These are phyloP conservation scores for Metarhizium robertsii DNA, from an alignment of 2,329 filamentous ascomycete genomes.

Conservation along the genomic window DNA sequence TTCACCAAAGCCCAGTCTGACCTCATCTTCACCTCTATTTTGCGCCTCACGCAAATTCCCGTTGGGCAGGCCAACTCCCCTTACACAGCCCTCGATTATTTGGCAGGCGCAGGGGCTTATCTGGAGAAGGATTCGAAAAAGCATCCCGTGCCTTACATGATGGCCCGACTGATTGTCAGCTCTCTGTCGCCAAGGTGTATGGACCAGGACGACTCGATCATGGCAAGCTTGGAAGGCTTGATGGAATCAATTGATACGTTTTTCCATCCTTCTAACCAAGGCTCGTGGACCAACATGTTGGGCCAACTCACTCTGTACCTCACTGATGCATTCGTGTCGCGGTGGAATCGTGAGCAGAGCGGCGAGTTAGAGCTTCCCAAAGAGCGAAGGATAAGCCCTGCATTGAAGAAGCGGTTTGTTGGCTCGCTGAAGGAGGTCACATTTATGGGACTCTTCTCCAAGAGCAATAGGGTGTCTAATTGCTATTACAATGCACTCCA, in stretches of 20 bases:
- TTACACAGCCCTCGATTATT: constrained; percentile 77
- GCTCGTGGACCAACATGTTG: constrained; percentile 80
- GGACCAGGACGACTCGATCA: constrained; percentile 65
- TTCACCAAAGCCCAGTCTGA: constrained; percentile 89
- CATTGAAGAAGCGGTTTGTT: constrained; percentile 84
- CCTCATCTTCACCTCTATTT: constrained; percentile 82
- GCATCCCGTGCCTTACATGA: constrained; percentile 83
- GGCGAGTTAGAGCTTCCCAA: constrained; percentile 81
- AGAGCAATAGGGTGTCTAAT: constrained; percentile 84
- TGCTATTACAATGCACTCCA: constrained; percentile 88
- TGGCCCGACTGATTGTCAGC: constrained; percentile 87
- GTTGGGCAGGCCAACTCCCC: constrained; percentile 93
- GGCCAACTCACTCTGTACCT: constrained; percentile 88
- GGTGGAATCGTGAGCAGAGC: constrained; percentile 92
- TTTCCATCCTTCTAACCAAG: constrained; percentile 96
- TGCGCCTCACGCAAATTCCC: constrained; percentile 87
- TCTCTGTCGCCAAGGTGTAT: constrained; percentile 81
- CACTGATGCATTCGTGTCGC: constrained; percentile 91
- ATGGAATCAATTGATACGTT: constrained; percentile 96
- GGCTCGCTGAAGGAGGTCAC: constrained; percentile 82
- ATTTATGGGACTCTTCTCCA: constrained; percentile 97
- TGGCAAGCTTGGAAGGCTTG: constrained; percentile 79
- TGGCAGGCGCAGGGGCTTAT: constrained; percentile 73
- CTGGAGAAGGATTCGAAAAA: constrained; percentile 90
- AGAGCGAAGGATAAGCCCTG: constrained; percentile 68